Conservation (phyloP, 179 eudicot species). For the Beta corolliflora region DNA sequence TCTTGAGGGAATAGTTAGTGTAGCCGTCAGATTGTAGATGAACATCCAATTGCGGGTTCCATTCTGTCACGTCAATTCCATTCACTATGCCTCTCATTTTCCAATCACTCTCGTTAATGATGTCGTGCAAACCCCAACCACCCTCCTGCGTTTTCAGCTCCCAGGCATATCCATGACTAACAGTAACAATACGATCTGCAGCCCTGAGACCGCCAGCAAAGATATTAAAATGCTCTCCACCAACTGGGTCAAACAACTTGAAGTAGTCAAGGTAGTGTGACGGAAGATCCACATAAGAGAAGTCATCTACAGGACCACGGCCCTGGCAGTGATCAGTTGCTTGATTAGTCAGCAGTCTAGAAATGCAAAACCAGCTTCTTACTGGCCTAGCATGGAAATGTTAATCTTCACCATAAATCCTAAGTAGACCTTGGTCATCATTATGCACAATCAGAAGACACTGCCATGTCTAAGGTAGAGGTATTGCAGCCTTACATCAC, state of each 20-base stretch:
- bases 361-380: not conserved
- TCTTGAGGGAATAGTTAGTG: conserved; percentile 70
- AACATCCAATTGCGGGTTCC: conserved; percentile 76
- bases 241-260: conserved; percentile 76
- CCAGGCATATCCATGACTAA: conserved; percentile 94
- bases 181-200: conserved; percentile 91
- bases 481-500: not conserved
- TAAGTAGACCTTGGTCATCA: not conserved
- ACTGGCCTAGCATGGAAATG: not conserved
- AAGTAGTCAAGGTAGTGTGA: conserved; percentile 79
- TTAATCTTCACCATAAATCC: not conserved
- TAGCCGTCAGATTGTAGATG: conserved; percentile 81
- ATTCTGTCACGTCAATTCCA: conserved; percentile 82
- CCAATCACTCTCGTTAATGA: conserved; percentile 90
- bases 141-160: conserved; percentile 93
- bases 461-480: not conserved
- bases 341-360: not conserved
- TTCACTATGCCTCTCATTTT: conserved; percentile 89
- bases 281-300: conserved; percentile 77
- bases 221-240: conserved; percentile 92
- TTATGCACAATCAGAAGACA: not conserved
- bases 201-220: conserved; percentile 88
- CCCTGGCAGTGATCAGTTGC: conserved; percentile 53
- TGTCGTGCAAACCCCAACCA: conserved; percentile 88
- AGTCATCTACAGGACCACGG: conserved; percentile 89